Percentiles rank a stretch among this genome's conserved stretches.
Evolutionary conservation across 1,284 basidiomycete species (phyloP).

Genomic region (Pseudozyma thailandica): DNA sequence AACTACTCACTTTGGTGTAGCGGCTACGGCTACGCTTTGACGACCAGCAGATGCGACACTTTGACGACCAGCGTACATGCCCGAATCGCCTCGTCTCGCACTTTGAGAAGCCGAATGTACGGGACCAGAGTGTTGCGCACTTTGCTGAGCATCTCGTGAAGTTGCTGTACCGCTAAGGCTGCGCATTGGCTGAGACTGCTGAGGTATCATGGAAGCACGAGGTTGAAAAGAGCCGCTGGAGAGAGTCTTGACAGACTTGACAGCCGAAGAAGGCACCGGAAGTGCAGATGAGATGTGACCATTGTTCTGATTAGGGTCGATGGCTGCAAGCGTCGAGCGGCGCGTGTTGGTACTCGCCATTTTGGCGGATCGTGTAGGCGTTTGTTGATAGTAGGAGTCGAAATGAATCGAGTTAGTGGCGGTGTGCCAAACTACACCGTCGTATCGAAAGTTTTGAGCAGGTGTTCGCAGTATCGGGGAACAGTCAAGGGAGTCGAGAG

Average conservation of each 20-base stretch:
- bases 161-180: constrained; percentile 19
- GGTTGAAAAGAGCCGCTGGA: constrained; percentile 31
- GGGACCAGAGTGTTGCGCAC: constrained; percentile 20
- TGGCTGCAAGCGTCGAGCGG: constrained; percentile 56
- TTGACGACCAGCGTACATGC: constrained; percentile 39
- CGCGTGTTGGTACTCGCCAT: constrained; percentile 49
- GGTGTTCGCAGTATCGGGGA: background rate
- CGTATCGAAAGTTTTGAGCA: too few relatives aligned
- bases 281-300: constrained; percentile 44
- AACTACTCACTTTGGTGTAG: constrained; percentile 56
- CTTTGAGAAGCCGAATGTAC: constrained; percentile 37
- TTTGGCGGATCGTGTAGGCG: background rate
- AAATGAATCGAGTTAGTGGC: background rate
- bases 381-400: constrained; percentile 10
- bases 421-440: constrained; percentile 1
- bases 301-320: constrained; percentile 58
- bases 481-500: background rate
- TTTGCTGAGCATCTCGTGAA: constrained; percentile 16
- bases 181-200: constrained; percentile 31
- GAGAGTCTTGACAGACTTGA: constrained; percentile 45
- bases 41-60: constrained; percentile 48
- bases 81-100: constrained; percentile 32
- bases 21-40: constrained; percentile 47
- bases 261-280: constrained; percentile 45
- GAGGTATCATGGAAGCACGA: constrained; percentile 50